phyloP scores from a whole-genome alignment of 148 eudicot species.

The Hydrangea macrophylla region DNA sequence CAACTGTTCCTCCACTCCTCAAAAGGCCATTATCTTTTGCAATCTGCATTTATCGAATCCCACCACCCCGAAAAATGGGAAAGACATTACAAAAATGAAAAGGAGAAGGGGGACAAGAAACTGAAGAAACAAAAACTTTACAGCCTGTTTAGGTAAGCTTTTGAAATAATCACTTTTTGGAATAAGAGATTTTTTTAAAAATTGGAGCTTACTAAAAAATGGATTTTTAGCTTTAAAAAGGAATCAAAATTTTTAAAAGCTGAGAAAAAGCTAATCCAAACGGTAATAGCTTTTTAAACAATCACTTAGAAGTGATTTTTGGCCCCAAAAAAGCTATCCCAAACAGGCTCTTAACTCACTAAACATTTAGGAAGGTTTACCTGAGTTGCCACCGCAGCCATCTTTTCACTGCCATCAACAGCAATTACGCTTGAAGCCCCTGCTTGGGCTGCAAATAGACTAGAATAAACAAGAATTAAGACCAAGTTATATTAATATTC shows the following conservation, averaged over 20 bases:
- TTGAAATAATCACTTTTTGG: too few relatives aligned
- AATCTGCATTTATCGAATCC: slow-evolving; percentile 44
- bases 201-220: too few relatives aligned
- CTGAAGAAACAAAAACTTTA: neutral
- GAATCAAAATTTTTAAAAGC: too few relatives aligned
- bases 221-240: too few relatives aligned
- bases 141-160: too few relatives aligned
- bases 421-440: slow-evolving; percentile 91
- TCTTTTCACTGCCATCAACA: slow-evolving; percentile 93
- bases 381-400: slow-evolving; percentile 86
- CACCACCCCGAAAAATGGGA: slow-evolving; percentile 6
- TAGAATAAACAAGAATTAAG: slow-evolving; percentile 36
- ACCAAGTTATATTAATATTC: slow-evolving; percentile 8
- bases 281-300: too few relatives aligned
- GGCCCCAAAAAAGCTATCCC: too few relatives aligned
- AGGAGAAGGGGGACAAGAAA: neutral
- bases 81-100: neutral
- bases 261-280: too few relatives aligned
- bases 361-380: slow-evolving; percentile 25
- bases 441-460: slow-evolving; percentile 94
- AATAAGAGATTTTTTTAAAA: too few relatives aligned
- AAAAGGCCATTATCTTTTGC: slow-evolving; percentile 72
- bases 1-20: slow-evolving; percentile 25
- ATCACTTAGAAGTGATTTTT: too few relatives aligned
- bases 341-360: neutral